Evolutionary conservation across 306 rosid species (phyloP).

Genomic region (Prunus davidiana): DNA sequence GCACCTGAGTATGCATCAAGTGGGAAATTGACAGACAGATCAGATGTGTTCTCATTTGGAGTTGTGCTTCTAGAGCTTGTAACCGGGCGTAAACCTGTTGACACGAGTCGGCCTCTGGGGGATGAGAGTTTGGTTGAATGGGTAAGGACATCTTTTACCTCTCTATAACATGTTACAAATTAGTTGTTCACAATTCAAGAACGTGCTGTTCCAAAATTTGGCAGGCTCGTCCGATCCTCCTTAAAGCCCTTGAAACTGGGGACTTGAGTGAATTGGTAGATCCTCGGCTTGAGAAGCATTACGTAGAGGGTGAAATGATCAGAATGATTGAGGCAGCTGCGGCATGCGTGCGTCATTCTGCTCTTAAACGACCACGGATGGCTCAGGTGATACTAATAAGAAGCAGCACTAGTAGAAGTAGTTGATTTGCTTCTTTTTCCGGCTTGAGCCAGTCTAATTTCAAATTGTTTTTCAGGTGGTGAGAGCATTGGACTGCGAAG

Average conservation of each 20-base stretch:
- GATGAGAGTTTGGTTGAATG: constrained; percentile 99
- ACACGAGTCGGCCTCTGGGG: constrained; percentile 71
- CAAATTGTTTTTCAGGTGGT: constrained; percentile 51
- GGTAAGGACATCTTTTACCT: constrained; percentile 45
- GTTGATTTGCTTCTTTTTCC: background rate
- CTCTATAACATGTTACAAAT: constrained; percentile 8
- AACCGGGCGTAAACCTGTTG: constrained; percentile 90
- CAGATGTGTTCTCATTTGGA: constrained; percentile 95
- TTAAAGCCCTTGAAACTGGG: constrained; percentile 60
- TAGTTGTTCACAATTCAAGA: constrained; percentile 3
- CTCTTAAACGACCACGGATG: constrained; percentile 87
- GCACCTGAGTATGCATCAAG: constrained; percentile 98
- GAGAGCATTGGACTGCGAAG: constrained; percentile 73
- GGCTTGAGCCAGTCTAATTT: background rate
- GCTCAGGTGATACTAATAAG: constrained; percentile 57
- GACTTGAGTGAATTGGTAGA: constrained; percentile 58
- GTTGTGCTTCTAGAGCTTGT: constrained; percentile 89
- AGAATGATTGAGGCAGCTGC: constrained; percentile 93
- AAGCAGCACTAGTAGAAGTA: background rate
- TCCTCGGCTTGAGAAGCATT: constrained; percentile 57
- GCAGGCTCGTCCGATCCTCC: constrained; percentile 90
- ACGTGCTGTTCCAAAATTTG: constrained; percentile 15
- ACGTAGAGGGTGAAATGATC: constrained; percentile 64
- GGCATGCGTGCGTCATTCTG: constrained; percentile 92
- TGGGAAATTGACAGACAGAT: constrained; percentile 90